A percentile compares a stretch with the other conserved stretches of the same genome.
Evolutionary conservation across 1,139 yeast genomes (phyloP).

Genomic region (Diutina neorugosa): DNA sequence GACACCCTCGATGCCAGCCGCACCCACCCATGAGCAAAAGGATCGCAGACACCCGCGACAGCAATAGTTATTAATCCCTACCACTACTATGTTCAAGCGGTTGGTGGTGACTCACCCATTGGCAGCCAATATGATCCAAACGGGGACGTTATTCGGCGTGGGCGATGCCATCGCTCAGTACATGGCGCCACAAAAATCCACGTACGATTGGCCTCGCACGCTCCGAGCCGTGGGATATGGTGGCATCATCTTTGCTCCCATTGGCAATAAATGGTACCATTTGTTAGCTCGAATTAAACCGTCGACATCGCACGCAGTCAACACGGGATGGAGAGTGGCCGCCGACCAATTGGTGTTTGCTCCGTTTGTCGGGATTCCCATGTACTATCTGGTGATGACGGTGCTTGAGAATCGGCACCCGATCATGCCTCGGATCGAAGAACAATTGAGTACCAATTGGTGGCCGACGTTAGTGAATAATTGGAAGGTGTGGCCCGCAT

Average conservation of each 20-base stretch:
- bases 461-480: conserved; percentile 52
- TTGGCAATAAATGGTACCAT: conserved; percentile 31
- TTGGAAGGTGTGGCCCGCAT: conserved; percentile 83
- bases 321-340: conserved; percentile 38
- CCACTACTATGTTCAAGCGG: neutral
- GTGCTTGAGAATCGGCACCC: conserved; percentile 33
- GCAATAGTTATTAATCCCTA: neutral
- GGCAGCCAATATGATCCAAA: conserved; percentile 24
- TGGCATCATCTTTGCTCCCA: conserved; percentile 27
- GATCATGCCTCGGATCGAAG: conserved; percentile 14
- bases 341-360: conserved; percentile 71
- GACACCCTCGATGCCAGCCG: neutral
- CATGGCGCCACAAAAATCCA: conserved; percentile 7
- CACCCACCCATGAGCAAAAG: neutral
- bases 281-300: conserved; percentile 13
- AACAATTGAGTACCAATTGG: conserved; percentile 38
- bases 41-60: neutral
- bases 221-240: conserved; percentile 26
- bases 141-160: conserved; percentile 29
- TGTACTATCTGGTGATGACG: conserved; percentile 60
- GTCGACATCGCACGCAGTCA: conserved; percentile 4
- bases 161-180: conserved; percentile 32
- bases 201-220: conserved; percentile 22
- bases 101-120: conserved; percentile 14
- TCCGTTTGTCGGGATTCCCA: conserved; percentile 55